phyloP scores from a whole-genome alignment of 106 monocot genomes.

The Cymbidium sinense region DNA sequence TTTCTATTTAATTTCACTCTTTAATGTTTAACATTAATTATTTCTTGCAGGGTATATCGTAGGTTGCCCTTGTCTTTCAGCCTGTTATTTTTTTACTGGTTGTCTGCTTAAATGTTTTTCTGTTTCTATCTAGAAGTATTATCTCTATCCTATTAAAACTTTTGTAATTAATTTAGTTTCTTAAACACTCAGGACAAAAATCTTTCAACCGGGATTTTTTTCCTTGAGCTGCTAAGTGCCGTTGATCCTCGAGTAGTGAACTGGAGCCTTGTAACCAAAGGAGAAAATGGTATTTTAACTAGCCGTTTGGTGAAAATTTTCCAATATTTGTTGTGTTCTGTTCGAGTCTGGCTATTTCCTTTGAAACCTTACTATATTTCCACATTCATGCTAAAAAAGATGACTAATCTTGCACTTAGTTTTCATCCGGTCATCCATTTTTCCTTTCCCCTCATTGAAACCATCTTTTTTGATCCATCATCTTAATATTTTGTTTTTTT shows the following conservation, averaged over 20 bases:
- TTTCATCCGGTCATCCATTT: not conserved
- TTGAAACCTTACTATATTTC: not conserved
- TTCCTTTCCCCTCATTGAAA: not conserved
- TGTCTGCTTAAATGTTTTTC: not conserved
- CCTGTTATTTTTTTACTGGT: not conserved
- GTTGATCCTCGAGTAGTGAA: constrained; percentile 77
- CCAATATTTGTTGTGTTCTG: not conserved
- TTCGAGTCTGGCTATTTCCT: not conserved
- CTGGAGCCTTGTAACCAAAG: constrained; percentile 77
- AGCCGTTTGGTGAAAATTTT: not conserved
- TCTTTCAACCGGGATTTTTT: constrained; percentile 75
- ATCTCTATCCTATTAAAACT: not conserved
- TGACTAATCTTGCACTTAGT: not conserved
- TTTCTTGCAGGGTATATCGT: not conserved
- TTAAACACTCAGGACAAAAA: constrained; percentile 51
- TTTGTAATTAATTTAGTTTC: not conserved
- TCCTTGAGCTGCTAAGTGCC: constrained; percentile 64
- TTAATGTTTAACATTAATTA: not conserved
- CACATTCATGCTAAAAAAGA: not conserved
- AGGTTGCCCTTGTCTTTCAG: not conserved
- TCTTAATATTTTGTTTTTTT: not conserved
- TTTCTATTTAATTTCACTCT: not conserved
- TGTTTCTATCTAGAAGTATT: not conserved
- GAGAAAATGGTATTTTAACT: constrained; percentile 47
- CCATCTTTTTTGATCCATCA: not conserved